Conservation (phyloP, 2,329 filamentous ascomycete genomes). For the Talaromyces sp. region DNA sequence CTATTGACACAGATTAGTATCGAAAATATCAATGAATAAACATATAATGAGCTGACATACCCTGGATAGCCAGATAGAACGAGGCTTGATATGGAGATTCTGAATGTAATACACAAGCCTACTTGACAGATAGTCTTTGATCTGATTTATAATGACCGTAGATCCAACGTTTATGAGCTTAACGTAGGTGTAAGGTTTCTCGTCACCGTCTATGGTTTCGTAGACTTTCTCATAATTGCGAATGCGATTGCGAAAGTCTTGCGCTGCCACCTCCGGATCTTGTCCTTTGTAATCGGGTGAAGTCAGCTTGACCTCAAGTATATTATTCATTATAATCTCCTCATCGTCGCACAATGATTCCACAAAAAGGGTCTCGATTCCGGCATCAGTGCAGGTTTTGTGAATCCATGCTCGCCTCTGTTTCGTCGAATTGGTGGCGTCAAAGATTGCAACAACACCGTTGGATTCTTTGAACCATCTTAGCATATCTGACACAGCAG, state of each 20-base stretch:
- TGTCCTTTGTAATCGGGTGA: slow-evolving; percentile 92
- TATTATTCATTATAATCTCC: slow-evolving; percentile 95
- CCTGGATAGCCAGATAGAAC: slow-evolving; percentile 92
- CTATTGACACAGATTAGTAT: slow-evolving; percentile 39
- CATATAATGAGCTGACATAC: slow-evolving; percentile 48
- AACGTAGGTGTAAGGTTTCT: slow-evolving; percentile 84
- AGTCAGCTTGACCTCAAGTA: slow-evolving; percentile 93
- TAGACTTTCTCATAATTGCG: slow-evolving; percentile 97
- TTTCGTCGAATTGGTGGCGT: slow-evolving; percentile 96
- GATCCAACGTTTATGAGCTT: slow-evolving; percentile 96
- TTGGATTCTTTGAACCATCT: slow-evolving; percentile 75
- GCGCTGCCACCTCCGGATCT: slow-evolving; percentile 84
- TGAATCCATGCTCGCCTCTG: slow-evolving; percentile 84
- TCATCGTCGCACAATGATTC: slow-evolving; percentile 97
- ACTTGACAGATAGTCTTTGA: slow-evolving; percentile 93
- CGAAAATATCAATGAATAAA: too few species aligned
- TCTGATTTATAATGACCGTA: slow-evolving; percentile 96
- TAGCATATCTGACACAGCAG: slow-evolving; percentile 88
- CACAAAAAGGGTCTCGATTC: slow-evolving; percentile 88
- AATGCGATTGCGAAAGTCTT: slow-evolving; percentile 90
- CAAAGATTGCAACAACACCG: slow-evolving; percentile 86
- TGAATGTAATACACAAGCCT: slow-evolving; percentile 97
- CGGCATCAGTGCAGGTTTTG: slow-evolving; percentile 67
- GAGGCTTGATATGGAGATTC: slow-evolving; percentile 94
- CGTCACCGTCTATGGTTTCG: slow-evolving; percentile 84